Evolutionary conservation across 768 basidiomycete genomes (phyloP), one percentile per base, ranked within the genome.

Genomic region (Macrocybe gigantea): DNA sequence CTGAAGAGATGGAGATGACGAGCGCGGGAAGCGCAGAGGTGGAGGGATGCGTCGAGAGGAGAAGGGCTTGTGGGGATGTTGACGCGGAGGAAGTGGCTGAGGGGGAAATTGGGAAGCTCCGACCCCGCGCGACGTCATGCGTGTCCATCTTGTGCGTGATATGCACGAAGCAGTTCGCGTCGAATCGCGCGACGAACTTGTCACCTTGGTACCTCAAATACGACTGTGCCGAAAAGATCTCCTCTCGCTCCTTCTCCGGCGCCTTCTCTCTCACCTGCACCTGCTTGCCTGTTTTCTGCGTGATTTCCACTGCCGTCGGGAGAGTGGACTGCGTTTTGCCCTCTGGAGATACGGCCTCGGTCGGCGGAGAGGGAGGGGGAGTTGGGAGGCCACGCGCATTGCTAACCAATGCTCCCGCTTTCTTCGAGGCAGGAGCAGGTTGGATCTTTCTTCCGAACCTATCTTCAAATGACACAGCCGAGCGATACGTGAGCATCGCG

Each of bases 141-240:
- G 92, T 89, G 65, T 98, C 95, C 67, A 98, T 77, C 64, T 98
- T 98, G 52, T 87, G 86, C 4, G 91, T 93, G 58, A 83, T 73
- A 50, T 78, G 77, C 47, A 78, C 76, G 57, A 97, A 99, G 65
- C 96, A 99, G 67, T 99, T 99, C 41, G 95, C 96, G 64, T 99
- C 96, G 67, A 97, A 99, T 2, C 96, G 85, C 12, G 85, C 75
- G 13, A 83, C 90, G 66, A 99, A 99, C 68, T 98, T 99, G 64
- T 93, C 89, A 37, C 96, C 95, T 66, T 99, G 96, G 58, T 99
- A 97, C 42, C 96, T 85, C 37, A 99, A 79, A 63, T 99, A 99
- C 6, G 89, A 91, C 59, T 99, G 95, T 0, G 94, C 95, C 0
- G 88, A 88, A 72, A 97, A 99, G 44, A 94, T 75, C 8, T 77